Evolutionary conservation across 1,284 basidiomycete genomes (phyloP).

Genomic region (Tetrapyrgos nigripes): DNA sequence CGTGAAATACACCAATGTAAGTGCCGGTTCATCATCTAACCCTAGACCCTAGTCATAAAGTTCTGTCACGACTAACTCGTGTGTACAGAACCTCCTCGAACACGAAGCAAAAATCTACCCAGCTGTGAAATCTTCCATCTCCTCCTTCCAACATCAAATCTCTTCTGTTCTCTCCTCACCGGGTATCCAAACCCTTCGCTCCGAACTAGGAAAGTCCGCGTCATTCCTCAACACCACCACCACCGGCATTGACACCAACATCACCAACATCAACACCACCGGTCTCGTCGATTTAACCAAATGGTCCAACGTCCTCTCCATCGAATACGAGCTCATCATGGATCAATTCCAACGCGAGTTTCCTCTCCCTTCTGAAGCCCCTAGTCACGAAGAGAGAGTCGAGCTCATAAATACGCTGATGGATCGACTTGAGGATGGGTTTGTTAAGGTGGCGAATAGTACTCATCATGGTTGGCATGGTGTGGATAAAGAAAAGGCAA

Average conservation of each 20-base stretch:
- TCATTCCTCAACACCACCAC: background rate
- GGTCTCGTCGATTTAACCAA: background rate
- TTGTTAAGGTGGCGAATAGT: constrained; percentile 16
- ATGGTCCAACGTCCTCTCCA: background rate
- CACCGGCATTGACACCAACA: background rate
- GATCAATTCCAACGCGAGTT: constrained; percentile 24
- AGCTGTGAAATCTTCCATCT: too few species aligned
- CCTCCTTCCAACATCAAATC: background rate
- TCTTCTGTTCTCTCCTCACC: background rate
- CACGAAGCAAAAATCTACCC: too few species aligned
- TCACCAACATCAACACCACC: background rate
- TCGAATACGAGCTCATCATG: constrained; percentile 10
- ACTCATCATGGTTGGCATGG: constrained; percentile 18
- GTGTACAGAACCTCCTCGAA: background rate
- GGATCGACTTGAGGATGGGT: constrained; percentile 9
- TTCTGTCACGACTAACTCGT: background rate
- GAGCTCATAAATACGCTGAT: constrained; percentile 16
- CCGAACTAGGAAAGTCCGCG: background rate
- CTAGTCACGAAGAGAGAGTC: constrained; percentile 23
- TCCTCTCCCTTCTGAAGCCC: constrained; percentile 27
- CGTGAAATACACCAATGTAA: background rate
- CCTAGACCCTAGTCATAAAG: background rate
- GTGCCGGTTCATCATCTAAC: background rate
- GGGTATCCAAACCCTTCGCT: background rate
- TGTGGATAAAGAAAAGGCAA: constrained; percentile 18